Base-by-base conservation (phyloP, 805 yeast species). In the Starmerella kuoi region DNA sequence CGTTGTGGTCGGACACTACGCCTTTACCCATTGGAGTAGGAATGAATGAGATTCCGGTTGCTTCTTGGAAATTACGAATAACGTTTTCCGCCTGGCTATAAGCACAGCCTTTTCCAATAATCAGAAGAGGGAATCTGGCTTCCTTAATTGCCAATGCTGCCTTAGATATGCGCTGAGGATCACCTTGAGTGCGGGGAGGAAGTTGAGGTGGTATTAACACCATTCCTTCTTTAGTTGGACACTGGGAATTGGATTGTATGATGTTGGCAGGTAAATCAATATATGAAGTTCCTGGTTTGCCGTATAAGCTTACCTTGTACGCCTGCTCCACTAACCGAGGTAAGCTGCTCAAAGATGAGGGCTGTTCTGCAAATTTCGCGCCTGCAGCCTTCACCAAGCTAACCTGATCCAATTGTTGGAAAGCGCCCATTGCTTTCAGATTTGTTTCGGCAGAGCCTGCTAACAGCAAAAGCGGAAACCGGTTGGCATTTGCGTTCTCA, bases 1-100 rank as follows among this genome's bases (percentile, higher is more conserved):
- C 53, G 31, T 61, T 57, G 3, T 58, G 49, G 53, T 79, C 87
- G 2, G 72, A 62, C 1, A 79, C 59, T 0, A 78, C 73, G 8
- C 87, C 87, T 57, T 79, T 79, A 0, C 81, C 87, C 87, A 79
- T 79, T 3, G 87, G 85, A 0, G 86, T 78, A 8, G 86, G 83
- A 37, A 79, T 53, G 50, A 79, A 79, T 1, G 79, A 73, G 1
- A 78, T 38, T 8, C 61, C 52, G 39, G 73, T 70, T 1, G 40
- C 28, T 5, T 55, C 39, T 17, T 78, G 65, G 38, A 79, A 64
- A 0, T 49, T 31, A 1, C 70, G 57, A 7, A 78, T 45, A 2
- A 56, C 54, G 1, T 25, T 35, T 5, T 71, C 68, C 0, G 74
- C 69, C 28, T 58, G 57, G 2, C 64, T 61, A 44, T 70, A 65